phyloP scores from a whole-genome alignment of 768 basidiomycete genomes.

The Coprinopsis cinerea region DNA sequence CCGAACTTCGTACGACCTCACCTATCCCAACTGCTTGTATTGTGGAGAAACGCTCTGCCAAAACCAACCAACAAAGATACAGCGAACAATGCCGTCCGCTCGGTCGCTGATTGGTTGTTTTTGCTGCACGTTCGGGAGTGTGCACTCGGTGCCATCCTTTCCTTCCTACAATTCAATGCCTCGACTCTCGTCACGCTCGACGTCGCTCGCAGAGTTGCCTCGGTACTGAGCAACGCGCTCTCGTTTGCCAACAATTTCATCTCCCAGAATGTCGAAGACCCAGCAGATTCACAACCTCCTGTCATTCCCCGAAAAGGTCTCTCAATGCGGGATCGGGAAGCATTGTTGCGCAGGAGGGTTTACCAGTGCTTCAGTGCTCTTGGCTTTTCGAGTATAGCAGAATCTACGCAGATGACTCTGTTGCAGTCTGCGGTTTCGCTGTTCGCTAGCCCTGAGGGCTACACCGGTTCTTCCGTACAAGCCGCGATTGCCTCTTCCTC shows the following conservation, averaged over 20 bases:
- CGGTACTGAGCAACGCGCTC: constrained; percentile 85
- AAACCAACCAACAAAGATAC: constrained; percentile 91
- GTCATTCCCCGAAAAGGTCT: constrained; percentile 35
- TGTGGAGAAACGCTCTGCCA: constrained; percentile 96
- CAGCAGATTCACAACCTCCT: constrained; percentile 35
- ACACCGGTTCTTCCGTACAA: constrained; percentile 78
- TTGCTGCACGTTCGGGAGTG: constrained; percentile 86
- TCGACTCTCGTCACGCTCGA: constrained; percentile 80
- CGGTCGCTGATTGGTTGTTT: constrained; percentile 82
- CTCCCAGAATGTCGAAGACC: constrained; percentile 63
- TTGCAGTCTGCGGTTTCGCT: constrained; percentile 76
- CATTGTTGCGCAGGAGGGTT: constrained; percentile 75
- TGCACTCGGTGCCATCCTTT: constrained; percentile 82
- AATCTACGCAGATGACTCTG: constrained; percentile 74
- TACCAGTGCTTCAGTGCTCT: constrained; percentile 86
- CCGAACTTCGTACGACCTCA: constrained; percentile 92
- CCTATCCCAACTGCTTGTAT: constrained; percentile 86
- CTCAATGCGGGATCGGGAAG: constrained; percentile 71
- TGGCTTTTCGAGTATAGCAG: constrained; percentile 73
- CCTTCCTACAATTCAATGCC: constrained; percentile 79
- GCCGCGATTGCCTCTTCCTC: constrained; percentile 86
- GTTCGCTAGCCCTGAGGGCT: constrained; percentile 85
- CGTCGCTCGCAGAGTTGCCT: constrained; percentile 82
- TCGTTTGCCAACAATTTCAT: constrained; percentile 83
- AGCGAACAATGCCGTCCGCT: constrained; percentile 49